These are phyloP conservation scores for Fusarium nurragi DNA, from an alignment of 2,329 filamentous ascomycete genomes.

Conservation along the genomic window DNA sequence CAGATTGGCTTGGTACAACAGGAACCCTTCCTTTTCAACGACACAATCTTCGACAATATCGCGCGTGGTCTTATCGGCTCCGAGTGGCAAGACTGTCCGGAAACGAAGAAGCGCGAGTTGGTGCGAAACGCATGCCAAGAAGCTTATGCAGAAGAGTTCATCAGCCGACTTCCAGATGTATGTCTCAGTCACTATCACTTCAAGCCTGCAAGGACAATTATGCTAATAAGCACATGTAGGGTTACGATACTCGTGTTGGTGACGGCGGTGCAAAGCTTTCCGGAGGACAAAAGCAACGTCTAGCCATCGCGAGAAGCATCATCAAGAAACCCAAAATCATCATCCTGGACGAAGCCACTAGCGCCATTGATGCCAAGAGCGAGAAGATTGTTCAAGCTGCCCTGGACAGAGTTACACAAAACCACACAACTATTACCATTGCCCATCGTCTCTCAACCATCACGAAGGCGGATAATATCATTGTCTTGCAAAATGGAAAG, in stretches of 20 bases:
- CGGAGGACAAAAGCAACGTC: conserved; percentile 65
- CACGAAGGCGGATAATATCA: conserved; percentile 70
- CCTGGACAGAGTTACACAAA: conserved; percentile 49
- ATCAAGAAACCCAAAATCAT: conserved; percentile 67
- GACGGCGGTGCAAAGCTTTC: conserved; percentile 68
- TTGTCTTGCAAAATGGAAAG: conserved; percentile 68
- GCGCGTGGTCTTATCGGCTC: conserved; percentile 54
- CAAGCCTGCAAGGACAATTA: fast-evolving
- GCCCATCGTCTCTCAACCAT: conserved; percentile 70
- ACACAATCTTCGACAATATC: conserved; percentile 58
- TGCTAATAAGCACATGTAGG: conserved; percentile 40
- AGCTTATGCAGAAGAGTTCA: conserved; percentile 64
- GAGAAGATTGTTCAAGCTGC: conserved; percentile 57
- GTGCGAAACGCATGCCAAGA: conserved; percentile 61
- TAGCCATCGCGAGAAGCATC: conserved; percentile 65
- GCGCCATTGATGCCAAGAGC: conserved; percentile 55
- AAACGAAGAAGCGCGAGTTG: conserved; percentile 52
- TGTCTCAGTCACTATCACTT: conserved; percentile 24
- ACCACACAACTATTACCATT: conserved; percentile 72
- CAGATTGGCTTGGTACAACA: conserved; percentile 59
- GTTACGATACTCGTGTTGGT: conserved; percentile 57
- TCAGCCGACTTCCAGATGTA: conserved; percentile 57
- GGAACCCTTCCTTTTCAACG: conserved; percentile 65
- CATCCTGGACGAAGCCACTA: conserved; percentile 74
- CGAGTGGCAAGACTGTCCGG: conserved; percentile 50